Evolutionary conservation across 2,329 filamentous ascomycete genomes (phyloP).

Genomic region (Aspergillus pseudoviridinutans): DNA sequence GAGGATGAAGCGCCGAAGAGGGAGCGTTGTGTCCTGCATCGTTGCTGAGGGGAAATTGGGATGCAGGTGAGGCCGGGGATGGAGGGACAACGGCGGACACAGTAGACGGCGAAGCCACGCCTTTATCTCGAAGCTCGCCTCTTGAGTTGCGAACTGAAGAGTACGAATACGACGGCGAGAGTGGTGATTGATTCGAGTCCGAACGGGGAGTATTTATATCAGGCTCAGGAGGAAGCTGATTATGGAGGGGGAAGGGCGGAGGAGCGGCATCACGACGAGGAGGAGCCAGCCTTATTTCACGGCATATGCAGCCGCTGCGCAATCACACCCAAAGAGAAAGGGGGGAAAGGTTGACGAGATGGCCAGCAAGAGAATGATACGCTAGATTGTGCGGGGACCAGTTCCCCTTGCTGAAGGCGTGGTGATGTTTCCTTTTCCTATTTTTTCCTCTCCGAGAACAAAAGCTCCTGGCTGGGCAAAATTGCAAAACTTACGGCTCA

Average conservation of each 20-base stretch:
- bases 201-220: slow-evolving; percentile 21
- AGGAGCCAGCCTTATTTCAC: slow-evolving; percentile 39
- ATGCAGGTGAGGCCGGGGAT: slow-evolving; percentile 27
- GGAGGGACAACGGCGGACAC: slow-evolving; percentile 23
- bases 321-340: slow-evolving; percentile 9
- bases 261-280: slow-evolving; percentile 36
- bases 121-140: slow-evolving; percentile 22
- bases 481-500: neutral
- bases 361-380: neutral
- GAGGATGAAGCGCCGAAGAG: slow-evolving; percentile 59
- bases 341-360: neutral
- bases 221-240: slow-evolving; percentile 22
- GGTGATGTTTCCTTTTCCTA: neutral
- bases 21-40: slow-evolving; percentile 25
- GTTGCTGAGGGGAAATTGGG: slow-evolving; percentile 25
- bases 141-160: slow-evolving; percentile 9
- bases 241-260: slow-evolving; percentile 29
- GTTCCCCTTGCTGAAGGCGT: neutral
- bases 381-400: neutral
- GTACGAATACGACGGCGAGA: slow-evolving; percentile 7
- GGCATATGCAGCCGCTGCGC: slow-evolving; percentile 36
- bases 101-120: slow-evolving; percentile 27
- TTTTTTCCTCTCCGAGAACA: neutral
- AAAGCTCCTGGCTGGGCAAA: neutral
- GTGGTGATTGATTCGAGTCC: slow-evolving; percentile 1